Evolutionary conservation across 2,329 filamentous ascomycete species (phyloP).

Genomic region (Ceratocystis harringtonii): DNA sequence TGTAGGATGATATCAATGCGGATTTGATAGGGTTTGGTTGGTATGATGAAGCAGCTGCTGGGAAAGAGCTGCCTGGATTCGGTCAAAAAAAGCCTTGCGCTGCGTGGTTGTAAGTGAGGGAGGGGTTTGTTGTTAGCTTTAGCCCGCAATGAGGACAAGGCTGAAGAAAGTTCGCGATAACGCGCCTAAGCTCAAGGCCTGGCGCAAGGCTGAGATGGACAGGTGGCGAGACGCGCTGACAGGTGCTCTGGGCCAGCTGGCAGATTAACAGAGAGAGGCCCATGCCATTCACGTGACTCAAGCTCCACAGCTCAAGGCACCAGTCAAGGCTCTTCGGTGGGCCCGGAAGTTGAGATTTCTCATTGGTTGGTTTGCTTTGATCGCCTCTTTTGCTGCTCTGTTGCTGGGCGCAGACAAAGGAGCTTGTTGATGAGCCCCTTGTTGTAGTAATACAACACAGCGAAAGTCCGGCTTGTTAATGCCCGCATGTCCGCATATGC

Average conservation of each 20-base stretch:
- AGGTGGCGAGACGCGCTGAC: too few relatives aligned
- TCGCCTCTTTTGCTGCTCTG: neutral
- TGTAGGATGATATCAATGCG: neutral
- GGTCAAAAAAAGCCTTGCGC: neutral
- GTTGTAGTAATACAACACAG: neutral
- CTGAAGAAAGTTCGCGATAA: conserved; percentile 1
- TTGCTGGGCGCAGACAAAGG: neutral
- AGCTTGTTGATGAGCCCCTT: neutral
- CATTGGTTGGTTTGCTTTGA: neutral
- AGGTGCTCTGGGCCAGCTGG: rapidly evolving
- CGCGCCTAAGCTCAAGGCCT: neutral
- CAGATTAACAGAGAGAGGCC: neutral
- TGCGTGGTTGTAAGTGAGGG: neutral
- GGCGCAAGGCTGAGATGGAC: too few relatives aligned
- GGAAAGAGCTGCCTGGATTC: neutral
- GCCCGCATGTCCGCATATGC: neutral
- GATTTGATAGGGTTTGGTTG: neutral
- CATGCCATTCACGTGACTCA: neutral
- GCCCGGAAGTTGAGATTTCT: neutral
- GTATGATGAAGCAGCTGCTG: neutral
- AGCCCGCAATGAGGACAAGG: neutral
- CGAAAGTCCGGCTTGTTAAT: neutral
- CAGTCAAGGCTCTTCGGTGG: neutral
- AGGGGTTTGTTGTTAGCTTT: neutral
- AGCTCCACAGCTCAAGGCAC: too few relatives aligned